phyloP scores from a whole-genome alignment of 192 early-diverging fungal species.

The Paraglomus occultum region DNA sequence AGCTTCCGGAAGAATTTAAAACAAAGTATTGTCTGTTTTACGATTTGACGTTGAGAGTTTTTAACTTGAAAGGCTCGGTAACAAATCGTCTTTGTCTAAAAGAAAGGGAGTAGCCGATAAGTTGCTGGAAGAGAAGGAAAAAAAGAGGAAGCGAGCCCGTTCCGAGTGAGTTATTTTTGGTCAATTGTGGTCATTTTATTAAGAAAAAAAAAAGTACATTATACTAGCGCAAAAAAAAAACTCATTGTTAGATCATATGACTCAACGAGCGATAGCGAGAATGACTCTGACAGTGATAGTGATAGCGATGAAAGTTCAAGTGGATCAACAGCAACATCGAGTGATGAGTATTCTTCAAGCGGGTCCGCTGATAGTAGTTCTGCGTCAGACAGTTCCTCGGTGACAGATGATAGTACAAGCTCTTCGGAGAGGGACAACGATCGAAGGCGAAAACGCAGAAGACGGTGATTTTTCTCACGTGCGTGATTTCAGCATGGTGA shows the following conservation, averaged over 20 bases:
- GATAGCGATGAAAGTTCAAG: background rate
- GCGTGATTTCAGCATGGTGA: too few species aligned
- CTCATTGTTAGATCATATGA: slow-evolving; percentile 17
- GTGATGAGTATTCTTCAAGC: too few species aligned
- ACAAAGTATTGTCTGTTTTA: slow-evolving; percentile 33
- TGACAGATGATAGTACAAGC: too few species aligned
- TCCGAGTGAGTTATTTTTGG: background rate
- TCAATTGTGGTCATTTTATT: too few species aligned
- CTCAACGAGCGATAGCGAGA: slow-evolving; percentile 2
- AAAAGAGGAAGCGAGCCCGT: slow-evolving; percentile 33
- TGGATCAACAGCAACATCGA: slow-evolving; percentile 24
- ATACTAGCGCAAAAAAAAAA: background rate
- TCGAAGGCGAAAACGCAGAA: too few species aligned
- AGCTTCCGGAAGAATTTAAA: slow-evolving; percentile 49
- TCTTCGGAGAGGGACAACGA: too few species aligned
- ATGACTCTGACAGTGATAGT: background rate
- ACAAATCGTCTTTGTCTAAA: background rate
- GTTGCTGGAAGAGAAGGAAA: slow-evolving; percentile 47
- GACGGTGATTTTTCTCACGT: too few species aligned
- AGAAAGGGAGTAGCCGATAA: slow-evolving; percentile 48
- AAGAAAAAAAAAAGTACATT: background rate
- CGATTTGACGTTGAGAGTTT: background rate
- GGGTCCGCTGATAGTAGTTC: too few species aligned
- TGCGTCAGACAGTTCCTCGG: too few species aligned
- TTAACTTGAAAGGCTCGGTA: background rate